These are phyloP conservation scores for Pythium guiyangense DNA, from an alignment of 352 stramenopile genomes.

Conservation along the genomic window DNA sequence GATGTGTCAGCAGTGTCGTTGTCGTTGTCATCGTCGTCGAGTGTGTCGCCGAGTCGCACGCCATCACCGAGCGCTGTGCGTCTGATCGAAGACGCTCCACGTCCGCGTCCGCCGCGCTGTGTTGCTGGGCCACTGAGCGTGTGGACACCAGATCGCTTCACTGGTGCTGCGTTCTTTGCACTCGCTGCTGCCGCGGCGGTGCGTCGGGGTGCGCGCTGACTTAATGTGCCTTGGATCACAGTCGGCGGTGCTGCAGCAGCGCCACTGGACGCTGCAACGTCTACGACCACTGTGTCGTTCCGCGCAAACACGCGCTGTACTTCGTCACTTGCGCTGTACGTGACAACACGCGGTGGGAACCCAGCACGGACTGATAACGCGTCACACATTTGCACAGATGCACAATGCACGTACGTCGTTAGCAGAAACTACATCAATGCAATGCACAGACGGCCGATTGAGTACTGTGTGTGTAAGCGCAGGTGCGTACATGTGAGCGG, in stretches of 20 bases:
- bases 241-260: constrained; percentile 10
- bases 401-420: neutral
- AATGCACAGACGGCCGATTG: neutral
- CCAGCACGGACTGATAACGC: constrained; percentile 47
- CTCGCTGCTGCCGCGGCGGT: neutral
- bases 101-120: constrained; percentile 5
- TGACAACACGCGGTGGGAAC: constrained; percentile 50
- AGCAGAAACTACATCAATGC: neutral
- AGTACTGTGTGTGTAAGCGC: neutral
- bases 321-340: constrained; percentile 25
- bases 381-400: neutral
- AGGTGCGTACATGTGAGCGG: constrained; percentile 42
- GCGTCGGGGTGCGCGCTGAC: constrained; percentile 5
- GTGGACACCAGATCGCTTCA: constrained; percentile 36
- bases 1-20: neutral
- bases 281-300: constrained; percentile 75
- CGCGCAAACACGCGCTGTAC: constrained; percentile 50
- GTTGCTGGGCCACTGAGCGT: constrained; percentile 29
- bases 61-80: constrained; percentile 41
- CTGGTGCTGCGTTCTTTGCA: constrained; percentile 4
- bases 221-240: constrained; percentile 14
- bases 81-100: constrained; percentile 21
- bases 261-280: constrained; percentile 9
- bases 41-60: constrained; percentile 47
- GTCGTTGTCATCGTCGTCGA: constrained; percentile 24